These are phyloP conservation scores for Hymenoscyphus fructigenus DNA, from an alignment of 2,329 filamentous ascomycete genomes.

Conservation along the genomic window DNA sequence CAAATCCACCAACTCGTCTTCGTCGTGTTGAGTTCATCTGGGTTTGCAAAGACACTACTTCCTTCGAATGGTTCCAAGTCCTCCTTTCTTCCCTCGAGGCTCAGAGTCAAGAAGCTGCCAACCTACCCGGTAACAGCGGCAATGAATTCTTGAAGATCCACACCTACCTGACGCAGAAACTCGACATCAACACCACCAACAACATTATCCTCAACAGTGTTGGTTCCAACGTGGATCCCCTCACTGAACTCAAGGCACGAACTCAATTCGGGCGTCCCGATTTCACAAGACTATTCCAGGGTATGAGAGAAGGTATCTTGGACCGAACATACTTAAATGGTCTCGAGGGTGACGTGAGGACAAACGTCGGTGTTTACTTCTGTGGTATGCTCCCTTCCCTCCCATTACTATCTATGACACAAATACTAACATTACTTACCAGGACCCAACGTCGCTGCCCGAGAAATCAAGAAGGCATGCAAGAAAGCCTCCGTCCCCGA, in stretches of 20 bases:
- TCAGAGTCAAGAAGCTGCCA: conserved; percentile 72
- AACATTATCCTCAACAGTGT: conserved; percentile 98
- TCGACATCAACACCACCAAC: conserved; percentile 88
- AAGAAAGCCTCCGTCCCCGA: conserved; percentile 70
- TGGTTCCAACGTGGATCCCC: conserved; percentile 80
- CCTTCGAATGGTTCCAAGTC: conserved; percentile 98
- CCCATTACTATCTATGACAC: not conserved
- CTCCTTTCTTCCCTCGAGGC: conserved; percentile 86
- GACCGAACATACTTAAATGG: conserved; percentile 83
- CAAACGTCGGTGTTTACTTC: conserved; percentile 95
- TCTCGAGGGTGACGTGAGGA: conserved; percentile 71
- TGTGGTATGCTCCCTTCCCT: conserved; percentile 65
- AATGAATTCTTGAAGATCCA: conserved; percentile 94
- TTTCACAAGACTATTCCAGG: conserved; percentile 75
- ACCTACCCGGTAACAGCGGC: conserved; percentile 64
- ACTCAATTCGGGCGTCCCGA: conserved; percentile 96
- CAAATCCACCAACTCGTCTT: conserved; percentile 84
- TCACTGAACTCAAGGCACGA: conserved; percentile 84
- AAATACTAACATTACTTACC: conserved; percentile 15
- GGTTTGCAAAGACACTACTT: conserved; percentile 93
- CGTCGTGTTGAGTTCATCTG: conserved; percentile 98
- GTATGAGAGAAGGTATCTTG: conserved; percentile 84
- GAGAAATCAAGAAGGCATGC: conserved; percentile 81
- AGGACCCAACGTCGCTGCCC: conserved; percentile 53
- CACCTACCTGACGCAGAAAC: conserved; percentile 91